Conservation (phyloP, 176 grass and related monocot genomes). For the Triticum monococcum region DNA sequence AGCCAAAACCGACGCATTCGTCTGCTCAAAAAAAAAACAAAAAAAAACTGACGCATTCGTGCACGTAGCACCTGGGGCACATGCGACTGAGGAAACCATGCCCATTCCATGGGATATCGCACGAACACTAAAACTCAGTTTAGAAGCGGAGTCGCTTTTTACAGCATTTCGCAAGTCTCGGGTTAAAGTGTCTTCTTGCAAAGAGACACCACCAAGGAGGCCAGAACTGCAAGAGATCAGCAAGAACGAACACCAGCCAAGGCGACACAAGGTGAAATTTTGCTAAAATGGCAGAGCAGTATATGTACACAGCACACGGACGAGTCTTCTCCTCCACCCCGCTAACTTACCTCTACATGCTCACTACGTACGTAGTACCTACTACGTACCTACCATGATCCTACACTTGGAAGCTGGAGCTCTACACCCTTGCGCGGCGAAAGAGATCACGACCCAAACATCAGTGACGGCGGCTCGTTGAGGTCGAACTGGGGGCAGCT, state of each 20-base stretch:
- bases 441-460: slow-evolving; percentile 31
- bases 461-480: slow-evolving; percentile 75
- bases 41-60: too few species aligned
- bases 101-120: background rate
- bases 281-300: slow-evolving; percentile 19
- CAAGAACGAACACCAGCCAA: background rate
- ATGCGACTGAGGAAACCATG: background rate
- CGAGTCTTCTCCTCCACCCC: background rate
- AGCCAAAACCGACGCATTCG: background rate
- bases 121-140: background rate
- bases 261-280: slow-evolving; percentile 3
- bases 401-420: background rate
- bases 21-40: too few species aligned
- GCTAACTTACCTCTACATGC: background rate
- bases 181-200: background rate
- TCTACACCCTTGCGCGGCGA: background rate
- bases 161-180: background rate
- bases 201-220: background rate
- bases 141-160: background rate
- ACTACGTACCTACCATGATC: background rate
- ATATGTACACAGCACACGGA: slow-evolving; percentile 36
- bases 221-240: background rate
- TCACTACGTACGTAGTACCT: background rate
- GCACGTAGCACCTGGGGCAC: background rate
- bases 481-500: slow-evolving; percentile 71